Evolutionary conservation across 441 rosid species (phyloP).

Genomic region (Populus trichocarpa): DNA sequence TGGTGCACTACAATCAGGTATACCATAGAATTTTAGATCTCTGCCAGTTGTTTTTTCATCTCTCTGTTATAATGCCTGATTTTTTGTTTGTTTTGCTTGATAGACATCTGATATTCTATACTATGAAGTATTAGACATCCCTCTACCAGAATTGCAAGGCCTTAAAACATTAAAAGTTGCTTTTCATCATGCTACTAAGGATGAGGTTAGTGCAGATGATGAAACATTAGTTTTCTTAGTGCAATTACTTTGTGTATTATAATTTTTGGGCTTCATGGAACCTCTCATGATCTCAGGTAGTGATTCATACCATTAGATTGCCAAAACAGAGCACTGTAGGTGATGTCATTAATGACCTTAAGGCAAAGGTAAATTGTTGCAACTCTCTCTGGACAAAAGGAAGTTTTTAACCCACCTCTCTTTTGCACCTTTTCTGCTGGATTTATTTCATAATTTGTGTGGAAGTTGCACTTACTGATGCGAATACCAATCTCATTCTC

Average conservation of each 20-base stretch:
- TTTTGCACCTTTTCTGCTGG: neutral
- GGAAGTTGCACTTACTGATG: neutral
- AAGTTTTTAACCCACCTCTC: neutral
- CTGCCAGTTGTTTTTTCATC: neutral
- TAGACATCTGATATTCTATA: conserved; percentile 93
- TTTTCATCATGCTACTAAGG: conserved; percentile 78
- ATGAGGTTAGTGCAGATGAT: conserved; percentile 51
- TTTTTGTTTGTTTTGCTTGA: conserved; percentile 17
- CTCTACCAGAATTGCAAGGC: conserved; percentile 94
- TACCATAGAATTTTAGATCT: conserved; percentile 1
- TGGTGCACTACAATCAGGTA: conserved; percentile 31
- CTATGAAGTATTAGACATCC: conserved; percentile 94
- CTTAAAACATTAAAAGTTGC: conserved; percentile 88
- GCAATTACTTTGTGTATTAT: neutral
- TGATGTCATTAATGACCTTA: conserved; percentile 80
- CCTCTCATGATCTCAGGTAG: conserved; percentile 14
- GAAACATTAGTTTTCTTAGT: neutral
- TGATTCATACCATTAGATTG: conserved; percentile 73
- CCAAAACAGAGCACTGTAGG: conserved; percentile 96
- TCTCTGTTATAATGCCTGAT: conserved; percentile 12
- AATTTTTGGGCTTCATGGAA: neutral
- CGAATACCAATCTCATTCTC: neutral
- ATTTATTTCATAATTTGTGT: neutral
- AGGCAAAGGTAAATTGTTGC: conserved; percentile 56
- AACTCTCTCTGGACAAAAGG: neutral